Percentiles rank a stretch among this genome's conserved stretches.
Evolutionary conservation across 1,284 basidiomycete genomes (phyloP).

Genomic region (Leccinum subrobustum): DNA sequence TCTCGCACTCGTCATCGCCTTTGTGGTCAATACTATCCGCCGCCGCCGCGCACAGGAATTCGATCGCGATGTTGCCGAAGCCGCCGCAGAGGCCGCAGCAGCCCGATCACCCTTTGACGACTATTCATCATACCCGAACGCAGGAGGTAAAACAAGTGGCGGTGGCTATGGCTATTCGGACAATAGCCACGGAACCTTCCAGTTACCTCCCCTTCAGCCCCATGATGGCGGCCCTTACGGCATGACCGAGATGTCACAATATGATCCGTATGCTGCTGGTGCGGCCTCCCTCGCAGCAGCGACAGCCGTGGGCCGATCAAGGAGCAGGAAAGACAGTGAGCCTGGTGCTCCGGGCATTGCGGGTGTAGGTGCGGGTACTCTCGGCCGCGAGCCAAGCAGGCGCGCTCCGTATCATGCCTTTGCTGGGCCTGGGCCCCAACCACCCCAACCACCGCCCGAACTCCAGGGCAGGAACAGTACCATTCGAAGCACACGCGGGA

Average conservation of each 20-base stretch:
- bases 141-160: slow-evolving; percentile 16
- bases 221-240: slow-evolving; percentile 43
- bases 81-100: slow-evolving; percentile 53
- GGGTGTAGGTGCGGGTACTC: slow-evolving; percentile 38
- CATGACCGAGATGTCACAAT: slow-evolving; percentile 50
- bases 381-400: slow-evolving; percentile 36
- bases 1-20: slow-evolving; percentile 48
- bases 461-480: slow-evolving; percentile 8
- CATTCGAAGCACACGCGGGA: slow-evolving; percentile 17
- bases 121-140: slow-evolving; percentile 33
- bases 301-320: slow-evolving; percentile 18
- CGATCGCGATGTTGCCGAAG: slow-evolving; percentile 68
- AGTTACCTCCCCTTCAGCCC: slow-evolving; percentile 46
- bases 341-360: slow-evolving; percentile 38
- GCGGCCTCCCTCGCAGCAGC: slow-evolving; percentile 42
- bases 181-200: slow-evolving; percentile 60
- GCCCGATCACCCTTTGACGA: slow-evolving; percentile 48
- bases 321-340: slow-evolving; percentile 35
- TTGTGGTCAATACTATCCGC: slow-evolving; percentile 54
- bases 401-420: slow-evolving; percentile 51
- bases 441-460: slow-evolving; percentile 8
- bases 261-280: slow-evolving; percentile 40
- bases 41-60: slow-evolving; percentile 62
- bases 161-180: slow-evolving; percentile 51
- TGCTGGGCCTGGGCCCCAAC: slow-evolving; percentile 32